phyloP scores from a whole-genome alignment of 331 rosid species.

The Rhamnella rubrinervis region DNA sequence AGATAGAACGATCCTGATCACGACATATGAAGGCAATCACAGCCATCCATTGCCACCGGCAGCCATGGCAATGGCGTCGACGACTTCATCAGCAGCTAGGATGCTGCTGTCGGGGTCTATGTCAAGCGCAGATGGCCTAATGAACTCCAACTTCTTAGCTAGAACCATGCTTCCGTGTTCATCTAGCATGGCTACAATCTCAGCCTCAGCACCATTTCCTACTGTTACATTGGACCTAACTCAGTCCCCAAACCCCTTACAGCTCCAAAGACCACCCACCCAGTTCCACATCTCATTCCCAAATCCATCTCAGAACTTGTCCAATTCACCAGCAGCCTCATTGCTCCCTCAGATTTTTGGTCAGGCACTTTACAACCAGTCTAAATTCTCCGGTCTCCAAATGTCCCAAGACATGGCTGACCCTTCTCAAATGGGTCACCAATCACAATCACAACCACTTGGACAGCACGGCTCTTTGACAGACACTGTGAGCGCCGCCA shows the following conservation, averaged over 20 bases:
- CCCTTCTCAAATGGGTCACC: background rate
- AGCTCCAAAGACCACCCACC: slow-evolving; percentile 33
- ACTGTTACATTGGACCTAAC: slow-evolving; percentile 85
- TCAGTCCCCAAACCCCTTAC: slow-evolving; percentile 52
- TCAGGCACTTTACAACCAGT: slow-evolving; percentile 56
- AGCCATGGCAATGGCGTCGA: slow-evolving; percentile 83
- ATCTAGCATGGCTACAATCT: slow-evolving; percentile 78
- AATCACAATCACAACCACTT: background rate
- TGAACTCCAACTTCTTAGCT: slow-evolving; percentile 65
- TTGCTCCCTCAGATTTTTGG: slow-evolving; percentile 57
- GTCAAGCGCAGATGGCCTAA: slow-evolving; percentile 67
- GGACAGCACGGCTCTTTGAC: slow-evolving; percentile 42
- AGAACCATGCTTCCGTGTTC: slow-evolving; percentile 67
- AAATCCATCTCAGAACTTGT: slow-evolving; percentile 19
- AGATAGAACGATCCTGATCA: slow-evolving; percentile 63
- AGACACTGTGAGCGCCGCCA: slow-evolving; percentile 75
- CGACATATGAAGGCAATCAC: slow-evolving; percentile 94
- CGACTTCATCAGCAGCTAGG: slow-evolving; percentile 76
- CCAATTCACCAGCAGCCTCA: slow-evolving; percentile 23
- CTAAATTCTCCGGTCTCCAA: slow-evolving; percentile 51
- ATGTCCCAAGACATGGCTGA: background rate
- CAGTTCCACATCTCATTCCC: slow-evolving; percentile 55
- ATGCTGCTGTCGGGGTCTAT: slow-evolving; percentile 87
- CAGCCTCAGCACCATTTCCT: slow-evolving; percentile 90
- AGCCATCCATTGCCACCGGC: slow-evolving; percentile 90